phyloP scores from a whole-genome alignment of 208 protist species.

The Ichthyophonus hoferi region DNA sequence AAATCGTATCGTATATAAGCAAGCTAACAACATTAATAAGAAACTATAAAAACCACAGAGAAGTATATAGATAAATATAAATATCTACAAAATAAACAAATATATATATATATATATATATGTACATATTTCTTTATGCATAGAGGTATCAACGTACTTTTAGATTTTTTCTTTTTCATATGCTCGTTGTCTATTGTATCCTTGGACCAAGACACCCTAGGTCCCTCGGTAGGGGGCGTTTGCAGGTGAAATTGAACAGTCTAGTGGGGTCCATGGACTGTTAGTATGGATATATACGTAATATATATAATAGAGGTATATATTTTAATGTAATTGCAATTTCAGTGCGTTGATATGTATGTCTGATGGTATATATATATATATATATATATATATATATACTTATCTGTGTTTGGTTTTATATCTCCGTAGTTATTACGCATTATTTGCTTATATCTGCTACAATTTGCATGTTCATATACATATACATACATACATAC shows the following conservation, averaged over 20 bases:
- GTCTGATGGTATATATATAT: no score
- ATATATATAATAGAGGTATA: no score
- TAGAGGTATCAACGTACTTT: background rate
- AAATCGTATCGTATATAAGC: background rate
- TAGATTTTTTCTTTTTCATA: conserved; percentile 3
- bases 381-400: no score
- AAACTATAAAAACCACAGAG: no score
- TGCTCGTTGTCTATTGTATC: conserved; percentile 26
- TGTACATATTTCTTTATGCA: background rate
- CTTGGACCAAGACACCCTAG: background rate
- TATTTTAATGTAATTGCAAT: no score
- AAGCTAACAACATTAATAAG: background rate
- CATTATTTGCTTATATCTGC: no score
- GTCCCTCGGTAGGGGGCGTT: background rate
- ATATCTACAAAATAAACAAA: background rate
- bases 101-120: background rate
- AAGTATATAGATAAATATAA: no score
- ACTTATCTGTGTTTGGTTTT: no score
- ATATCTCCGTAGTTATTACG: no score
- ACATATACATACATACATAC: no score
- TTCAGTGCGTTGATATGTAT: no score
- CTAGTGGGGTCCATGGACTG: background rate
- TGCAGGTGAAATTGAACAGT: background rate
- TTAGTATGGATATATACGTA: background rate
- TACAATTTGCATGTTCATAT: no score